phyloP scores from a whole-genome alignment of 495 filamentous ascomycete genomes.

The Xylaria castorea region DNA sequence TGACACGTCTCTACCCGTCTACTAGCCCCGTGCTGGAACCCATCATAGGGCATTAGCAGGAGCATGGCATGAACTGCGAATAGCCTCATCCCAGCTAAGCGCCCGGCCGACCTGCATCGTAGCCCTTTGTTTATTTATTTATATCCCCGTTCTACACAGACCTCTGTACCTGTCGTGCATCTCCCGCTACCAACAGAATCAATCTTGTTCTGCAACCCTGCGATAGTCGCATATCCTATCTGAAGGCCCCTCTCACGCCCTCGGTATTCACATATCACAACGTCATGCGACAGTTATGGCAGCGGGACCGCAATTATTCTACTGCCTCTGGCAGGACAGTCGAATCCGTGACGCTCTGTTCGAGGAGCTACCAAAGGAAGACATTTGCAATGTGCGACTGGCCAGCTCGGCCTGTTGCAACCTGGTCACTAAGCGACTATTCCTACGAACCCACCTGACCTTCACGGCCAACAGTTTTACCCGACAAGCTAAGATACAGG shows the following conservation, averaged over 20 bases:
- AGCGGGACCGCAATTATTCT: conserved; percentile 53
- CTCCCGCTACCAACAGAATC: conserved; percentile 16
- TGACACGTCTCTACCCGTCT: conserved; percentile 31
- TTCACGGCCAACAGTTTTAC: conserved; percentile 76
- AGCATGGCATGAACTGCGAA: conserved; percentile 41
- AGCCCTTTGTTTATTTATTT: conserved; percentile 28
- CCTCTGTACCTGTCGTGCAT: conserved; percentile 17
- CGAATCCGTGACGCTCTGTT: conserved; percentile 58
- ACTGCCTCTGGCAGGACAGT: conserved; percentile 61
- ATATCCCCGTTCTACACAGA: conserved; percentile 26
- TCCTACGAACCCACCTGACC: conserved; percentile 62
- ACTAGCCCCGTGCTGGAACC: conserved; percentile 30
- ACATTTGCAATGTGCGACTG: conserved; percentile 58
- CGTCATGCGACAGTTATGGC: conserved; percentile 59
- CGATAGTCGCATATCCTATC: conserved; percentile 20
- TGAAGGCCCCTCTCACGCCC: conserved; percentile 15
- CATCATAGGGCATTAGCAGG: conserved; percentile 5
- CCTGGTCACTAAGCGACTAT: conserved; percentile 59
- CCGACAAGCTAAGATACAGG: conserved; percentile 68
- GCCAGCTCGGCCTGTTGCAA: conserved; percentile 59
- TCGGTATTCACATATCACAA: conserved; percentile 26
- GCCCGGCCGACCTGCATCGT: conserved; percentile 25
- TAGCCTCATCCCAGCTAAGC: conserved; percentile 38
- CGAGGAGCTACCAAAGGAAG: conserved; percentile 54
- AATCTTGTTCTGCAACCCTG: conserved; percentile 25